Evolutionary conservation across 495 filamentous ascomycete genomes (phyloP).

Genomic region (Penicillium flavigenum): DNA sequence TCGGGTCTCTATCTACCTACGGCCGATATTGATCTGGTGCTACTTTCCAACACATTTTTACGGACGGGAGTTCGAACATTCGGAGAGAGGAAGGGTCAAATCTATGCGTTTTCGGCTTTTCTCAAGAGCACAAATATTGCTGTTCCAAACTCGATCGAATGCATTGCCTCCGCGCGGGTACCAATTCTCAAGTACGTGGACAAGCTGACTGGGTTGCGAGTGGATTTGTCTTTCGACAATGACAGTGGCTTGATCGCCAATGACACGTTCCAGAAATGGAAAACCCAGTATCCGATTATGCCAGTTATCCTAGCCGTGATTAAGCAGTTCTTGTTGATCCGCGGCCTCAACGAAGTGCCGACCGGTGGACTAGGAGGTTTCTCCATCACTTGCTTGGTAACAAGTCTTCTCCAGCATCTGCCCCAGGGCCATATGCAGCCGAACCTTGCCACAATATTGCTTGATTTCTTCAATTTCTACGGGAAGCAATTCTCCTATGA

Average conservation of each 20-base stretch:
- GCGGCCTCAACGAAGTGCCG: constrained; percentile 84
- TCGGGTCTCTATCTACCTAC: constrained; percentile 88
- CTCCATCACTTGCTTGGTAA: constrained; percentile 88
- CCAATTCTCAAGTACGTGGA: constrained; percentile 93
- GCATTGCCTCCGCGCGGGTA: constrained; percentile 75
- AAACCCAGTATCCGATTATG: constrained; percentile 73
- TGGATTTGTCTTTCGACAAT: constrained; percentile 96
- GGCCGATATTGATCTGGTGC: constrained; percentile 88
- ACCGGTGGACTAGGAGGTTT: constrained; percentile 94
- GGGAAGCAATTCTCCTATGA: constrained; percentile 72
- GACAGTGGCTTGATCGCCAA: constrained; percentile 74
- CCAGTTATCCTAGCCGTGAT: constrained; percentile 77
- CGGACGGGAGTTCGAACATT: constrained; percentile 41
- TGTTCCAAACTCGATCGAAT: constrained; percentile 52
- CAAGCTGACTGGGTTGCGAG: constrained; percentile 63
- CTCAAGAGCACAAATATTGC: constrained; percentile 52
- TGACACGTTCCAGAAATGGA: constrained; percentile 77
- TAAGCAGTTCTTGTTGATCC: constrained; percentile 89
- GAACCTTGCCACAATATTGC: constrained; percentile 73
- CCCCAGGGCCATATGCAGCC: constrained; percentile 61
- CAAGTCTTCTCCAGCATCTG: constrained; percentile 76
- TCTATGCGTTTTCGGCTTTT: constrained; percentile 51
- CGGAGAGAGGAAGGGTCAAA: constrained; percentile 44
- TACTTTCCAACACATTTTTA: constrained; percentile 66
- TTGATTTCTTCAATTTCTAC: constrained; percentile 87